A percentile compares a stretch with the other conserved stretches of the same genome.
phyloP scores from a whole-genome alignment of 2,329 filamentous ascomycete species.

The Diaporthe capsici region DNA sequence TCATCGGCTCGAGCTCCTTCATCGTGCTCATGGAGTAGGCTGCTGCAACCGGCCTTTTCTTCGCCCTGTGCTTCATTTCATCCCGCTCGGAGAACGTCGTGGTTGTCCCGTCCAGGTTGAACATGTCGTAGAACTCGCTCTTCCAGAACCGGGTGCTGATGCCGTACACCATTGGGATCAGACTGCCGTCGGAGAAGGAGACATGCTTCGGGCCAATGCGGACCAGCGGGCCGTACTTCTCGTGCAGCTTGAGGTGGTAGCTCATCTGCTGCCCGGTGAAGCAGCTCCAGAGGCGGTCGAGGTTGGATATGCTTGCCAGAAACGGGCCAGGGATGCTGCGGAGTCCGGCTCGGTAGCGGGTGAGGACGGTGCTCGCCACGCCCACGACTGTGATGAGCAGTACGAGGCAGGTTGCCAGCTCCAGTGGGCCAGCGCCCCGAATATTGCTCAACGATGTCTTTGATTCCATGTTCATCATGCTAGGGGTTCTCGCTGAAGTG shows the following conservation, averaged over 20 bases:
- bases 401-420: neutral
- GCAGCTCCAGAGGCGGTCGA: slow-evolving; percentile 31
- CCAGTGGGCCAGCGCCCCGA: neutral
- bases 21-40: slow-evolving; percentile 36
- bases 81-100: slow-evolving; percentile 34
- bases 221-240: slow-evolving; percentile 54
- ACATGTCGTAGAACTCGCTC: slow-evolving; percentile 34
- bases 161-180: slow-evolving; percentile 40
- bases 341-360: slow-evolving; percentile 6
- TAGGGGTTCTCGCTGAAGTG: neutral
- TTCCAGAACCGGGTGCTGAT: slow-evolving; percentile 45
- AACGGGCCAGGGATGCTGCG: slow-evolving; percentile 18
- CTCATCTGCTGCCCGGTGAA: slow-evolving; percentile 12
- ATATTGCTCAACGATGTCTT: neutral
- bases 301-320: slow-evolving; percentile 28
- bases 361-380: neutral
- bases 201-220: slow-evolving; percentile 55
- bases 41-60: slow-evolving; percentile 17
- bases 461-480: neutral
- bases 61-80: neutral
- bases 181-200: slow-evolving; percentile 48
- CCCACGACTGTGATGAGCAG: neutral
- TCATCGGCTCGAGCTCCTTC: slow-evolving; percentile 31
- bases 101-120: slow-evolving; percentile 13
- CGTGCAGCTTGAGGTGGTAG: slow-evolving; percentile 45